These are phyloP conservation scores for Solanum pennellii DNA, from an alignment of 257 asterid species.

Conservation along the genomic window DNA sequence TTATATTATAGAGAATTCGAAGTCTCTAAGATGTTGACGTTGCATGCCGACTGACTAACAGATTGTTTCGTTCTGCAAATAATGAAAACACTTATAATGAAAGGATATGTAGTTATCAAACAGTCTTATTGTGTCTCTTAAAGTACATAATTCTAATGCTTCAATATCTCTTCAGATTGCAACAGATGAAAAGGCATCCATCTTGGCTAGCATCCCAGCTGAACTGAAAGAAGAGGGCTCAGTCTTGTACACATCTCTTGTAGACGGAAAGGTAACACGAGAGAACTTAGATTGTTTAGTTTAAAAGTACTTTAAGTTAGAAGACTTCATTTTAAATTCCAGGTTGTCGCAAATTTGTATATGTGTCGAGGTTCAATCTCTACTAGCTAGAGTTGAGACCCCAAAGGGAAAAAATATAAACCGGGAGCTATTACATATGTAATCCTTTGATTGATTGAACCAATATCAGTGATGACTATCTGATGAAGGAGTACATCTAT, in stretches of 20 bases:
- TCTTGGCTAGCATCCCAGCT: conserved; percentile 66
- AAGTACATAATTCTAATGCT: background rate
- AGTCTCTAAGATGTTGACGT: background rate
- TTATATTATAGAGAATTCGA: background rate
- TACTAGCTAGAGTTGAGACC: background rate
- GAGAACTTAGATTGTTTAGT: conserved; percentile 4
- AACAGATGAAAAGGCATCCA: conserved; percentile 62
- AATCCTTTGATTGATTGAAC: background rate
- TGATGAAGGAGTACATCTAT: too few species aligned
- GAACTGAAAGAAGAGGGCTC: background rate
- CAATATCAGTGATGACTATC: too few species aligned
- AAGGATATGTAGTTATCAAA: background rate
- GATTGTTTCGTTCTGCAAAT: background rate
- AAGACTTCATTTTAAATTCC: background rate
- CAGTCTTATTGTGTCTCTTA: background rate
- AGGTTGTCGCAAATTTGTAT: background rate
- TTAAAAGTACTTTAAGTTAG: background rate
- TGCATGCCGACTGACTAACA: background rate
- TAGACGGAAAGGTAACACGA: conserved; percentile 71
- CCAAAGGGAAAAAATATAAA: background rate
- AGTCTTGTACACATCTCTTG: conserved; percentile 64
- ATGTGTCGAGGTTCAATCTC: background rate
- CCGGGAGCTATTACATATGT: background rate
- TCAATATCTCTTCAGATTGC: conserved; percentile 49
- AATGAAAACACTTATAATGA: background rate